These are phyloP conservation scores for Fistulinella staudtii DNA, from an alignment of 1,284 basidiomycete genomes.

Conservation along the genomic window DNA sequence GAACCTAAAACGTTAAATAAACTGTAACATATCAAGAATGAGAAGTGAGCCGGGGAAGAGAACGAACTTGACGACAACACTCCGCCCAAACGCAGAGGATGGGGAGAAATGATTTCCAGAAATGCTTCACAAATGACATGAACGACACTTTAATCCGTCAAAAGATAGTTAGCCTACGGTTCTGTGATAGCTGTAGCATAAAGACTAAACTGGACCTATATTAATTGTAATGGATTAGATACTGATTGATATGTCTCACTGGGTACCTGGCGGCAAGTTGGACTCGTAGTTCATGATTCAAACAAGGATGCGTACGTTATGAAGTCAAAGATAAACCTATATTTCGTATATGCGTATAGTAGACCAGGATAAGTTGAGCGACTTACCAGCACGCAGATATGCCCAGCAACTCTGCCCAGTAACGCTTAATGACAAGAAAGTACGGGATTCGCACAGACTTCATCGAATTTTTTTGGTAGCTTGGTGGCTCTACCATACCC, in stretches of 20 bases:
- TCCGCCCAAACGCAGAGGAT: constrained; percentile 69
- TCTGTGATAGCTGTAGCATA: constrained; percentile 80
- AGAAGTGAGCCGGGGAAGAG: background rate
- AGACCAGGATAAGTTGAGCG: background rate
- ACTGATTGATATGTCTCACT: constrained; percentile 36
- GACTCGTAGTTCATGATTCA: background rate
- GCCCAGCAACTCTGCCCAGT: constrained; percentile 67
- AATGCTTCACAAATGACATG: constrained; percentile 41
- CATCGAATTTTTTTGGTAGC: constrained; percentile 75
- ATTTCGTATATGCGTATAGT: background rate
- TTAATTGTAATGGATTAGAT: constrained; percentile 2
- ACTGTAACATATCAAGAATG: constrained; percentile 34
- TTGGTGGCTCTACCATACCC: constrained; percentile 76
- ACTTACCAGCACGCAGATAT: constrained; percentile 69
- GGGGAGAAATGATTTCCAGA: constrained; percentile 51
- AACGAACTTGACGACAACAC: constrained; percentile 69
- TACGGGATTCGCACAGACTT: constrained; percentile 73
- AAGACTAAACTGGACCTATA: constrained; percentile 61
- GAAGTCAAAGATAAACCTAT: constrained; percentile 84
- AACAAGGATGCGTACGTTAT: constrained; percentile 50
- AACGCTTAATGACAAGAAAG: constrained; percentile 73
- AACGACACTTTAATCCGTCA: background rate
- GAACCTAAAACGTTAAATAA: constrained; percentile 68
- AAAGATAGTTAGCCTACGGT: constrained; percentile 44
- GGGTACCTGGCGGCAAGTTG: constrained; percentile 45